Conservation (phyloP, 176 grass and related monocot genomes). For the Lolium rigidum region DNA sequence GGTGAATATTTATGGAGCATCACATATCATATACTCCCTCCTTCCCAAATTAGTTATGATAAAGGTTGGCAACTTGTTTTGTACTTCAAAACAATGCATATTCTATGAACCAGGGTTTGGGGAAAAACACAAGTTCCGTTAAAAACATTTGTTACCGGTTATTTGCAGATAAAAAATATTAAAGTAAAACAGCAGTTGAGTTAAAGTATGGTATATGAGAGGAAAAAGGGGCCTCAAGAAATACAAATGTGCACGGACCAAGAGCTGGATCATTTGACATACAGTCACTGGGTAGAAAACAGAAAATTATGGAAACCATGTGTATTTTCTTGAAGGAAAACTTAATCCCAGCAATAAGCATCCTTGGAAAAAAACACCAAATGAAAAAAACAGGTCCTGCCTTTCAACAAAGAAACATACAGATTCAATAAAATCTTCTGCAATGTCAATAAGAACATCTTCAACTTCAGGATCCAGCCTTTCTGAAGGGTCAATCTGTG, state of each 20-base stretch:
- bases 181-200: not conserved
- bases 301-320: not conserved
- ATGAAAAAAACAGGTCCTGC: slow-evolving; percentile 27
- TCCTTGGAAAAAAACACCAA: slow-evolving; percentile 9
- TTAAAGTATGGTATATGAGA: not conserved
- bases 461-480: slow-evolving; percentile 90
- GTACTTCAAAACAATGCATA: not conserved
- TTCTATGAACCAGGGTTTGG: not conserved
- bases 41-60: not conserved
- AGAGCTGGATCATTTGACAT: not conserved
- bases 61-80: not conserved
- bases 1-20: not conserved
- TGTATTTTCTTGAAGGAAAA: not conserved
- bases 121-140: not conserved
- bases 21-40: not conserved
- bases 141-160: not conserved
- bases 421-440: slow-evolving; percentile 98
- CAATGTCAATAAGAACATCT: slow-evolving; percentile 96
- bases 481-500: slow-evolving; percentile 89
- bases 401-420: slow-evolving; percentile 47
- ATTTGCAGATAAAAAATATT: not conserved
- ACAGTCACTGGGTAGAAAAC: not conserved
- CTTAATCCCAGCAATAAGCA: not conserved
- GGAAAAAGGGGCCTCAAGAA: not conserved
- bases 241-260: not conserved